Evolutionary conservation across 495 filamentous ascomycete genomes (phyloP).

Genomic region (Penicillium diatomitis): DNA sequence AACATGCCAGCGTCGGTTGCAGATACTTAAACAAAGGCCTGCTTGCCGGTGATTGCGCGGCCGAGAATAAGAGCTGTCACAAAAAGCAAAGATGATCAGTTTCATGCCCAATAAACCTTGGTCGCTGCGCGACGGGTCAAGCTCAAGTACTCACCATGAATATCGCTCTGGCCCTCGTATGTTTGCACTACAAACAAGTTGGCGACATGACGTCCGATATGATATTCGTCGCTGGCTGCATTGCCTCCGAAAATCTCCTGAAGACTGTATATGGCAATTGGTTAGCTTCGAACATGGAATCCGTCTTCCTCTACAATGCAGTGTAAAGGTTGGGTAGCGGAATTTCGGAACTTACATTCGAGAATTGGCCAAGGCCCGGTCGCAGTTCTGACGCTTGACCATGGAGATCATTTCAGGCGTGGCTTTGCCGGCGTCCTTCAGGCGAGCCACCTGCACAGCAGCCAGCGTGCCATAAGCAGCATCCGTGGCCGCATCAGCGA

Average conservation of each 20-base stretch:
- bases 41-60: conserved; percentile 59
- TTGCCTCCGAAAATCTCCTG: conserved; percentile 98
- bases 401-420: conserved; percentile 97
- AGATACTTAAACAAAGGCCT: conserved; percentile 49
- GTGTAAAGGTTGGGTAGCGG: no score
- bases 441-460: conserved; percentile 77
- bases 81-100: conserved; percentile 5
- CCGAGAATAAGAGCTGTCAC: conserved; percentile 54
- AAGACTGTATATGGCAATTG: conserved; percentile 36
- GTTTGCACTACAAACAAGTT: conserved; percentile 97
- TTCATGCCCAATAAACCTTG: background rate
- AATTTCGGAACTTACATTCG: conserved; percentile 45
- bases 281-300: no score
- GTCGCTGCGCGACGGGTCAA: no score
- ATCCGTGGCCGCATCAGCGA: conserved; percentile 86
- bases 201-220: conserved; percentile 87
- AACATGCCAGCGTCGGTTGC: background rate
- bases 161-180: conserved; percentile 95
- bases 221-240: conserved; percentile 93
- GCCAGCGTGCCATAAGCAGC: conserved; percentile 82
- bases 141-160: conserved; percentile 60
- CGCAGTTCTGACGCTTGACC: conserved; percentile 98
- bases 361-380: conserved; percentile 73
- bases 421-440: conserved; percentile 83
- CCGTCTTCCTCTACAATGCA: no score